Evolutionary conservation across 495 filamentous ascomycete genomes (phyloP), one percentile per base, ranked within the genome.

Genomic region (Podospora anserina): DNA sequence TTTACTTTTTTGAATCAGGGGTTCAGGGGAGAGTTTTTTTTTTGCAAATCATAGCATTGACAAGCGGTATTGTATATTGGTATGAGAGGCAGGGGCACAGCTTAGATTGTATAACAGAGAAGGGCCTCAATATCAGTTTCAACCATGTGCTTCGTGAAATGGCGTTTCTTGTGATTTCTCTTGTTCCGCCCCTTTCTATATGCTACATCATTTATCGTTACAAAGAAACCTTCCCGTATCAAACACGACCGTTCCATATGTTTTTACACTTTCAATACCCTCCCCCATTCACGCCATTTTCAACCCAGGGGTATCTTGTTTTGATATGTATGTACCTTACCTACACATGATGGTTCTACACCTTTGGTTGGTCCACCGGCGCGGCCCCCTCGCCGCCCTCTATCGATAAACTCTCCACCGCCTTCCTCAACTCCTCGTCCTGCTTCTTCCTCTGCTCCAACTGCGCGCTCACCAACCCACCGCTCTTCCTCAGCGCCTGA

Each of bases 361-460:
- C 39, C 39, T 49, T 49, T 16, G 39, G 39, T 49, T 49, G 39
- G 39, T 49, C 39, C 15, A 49, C 39, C 15, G 39, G 39, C 39
- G 39, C 39, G 3, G 1, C 13, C 6, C 15, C 39, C 6, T 11
- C 39, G 13, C 71, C 72, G 15, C 53, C 65, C 15, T 53, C 66
- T 20, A 75, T 44, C 34, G 69, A 69, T 34, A 75, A 65, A 66
- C 71, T 62, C 64, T 73, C 69, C 18, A 73, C 69, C 53, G 71
- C 71, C 62, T 71, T 68, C 58, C 69, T 32, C 4, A 74, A 26
- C 71, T 64, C 65, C 23, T 67, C 66, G 20, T 67, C 67, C 54
- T 60, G 49, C n/a, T 58, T 58, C 23, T 58, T 19, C n/a, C 23
- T 19, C n/a, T 58, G 13, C 23, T 58, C 39, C 39, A 49, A 11